phyloP scores from a whole-genome alignment of 2,329 filamentous ascomycete species.

The Aspergillus sp. region DNA sequence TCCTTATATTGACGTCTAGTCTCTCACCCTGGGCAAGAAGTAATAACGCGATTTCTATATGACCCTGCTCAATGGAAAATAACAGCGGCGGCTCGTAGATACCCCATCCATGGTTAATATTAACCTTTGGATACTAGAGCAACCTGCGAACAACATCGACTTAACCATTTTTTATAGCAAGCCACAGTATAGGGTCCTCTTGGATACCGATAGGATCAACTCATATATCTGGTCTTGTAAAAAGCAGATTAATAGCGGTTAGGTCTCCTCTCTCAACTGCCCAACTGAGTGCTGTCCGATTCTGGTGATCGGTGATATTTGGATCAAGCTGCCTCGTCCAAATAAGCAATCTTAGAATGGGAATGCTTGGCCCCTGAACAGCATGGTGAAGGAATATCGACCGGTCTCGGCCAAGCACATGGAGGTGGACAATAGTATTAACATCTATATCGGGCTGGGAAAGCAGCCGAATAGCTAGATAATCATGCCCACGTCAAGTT shows the following conservation, averaged over 20 bases:
- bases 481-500: not conserved
- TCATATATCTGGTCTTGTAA: not conserved
- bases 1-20: not conserved
- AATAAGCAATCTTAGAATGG: not conserved
- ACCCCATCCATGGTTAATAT: not conserved
- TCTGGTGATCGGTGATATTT: not conserved
- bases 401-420: not conserved
- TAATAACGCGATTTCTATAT: not conserved
- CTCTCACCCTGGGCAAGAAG: not conserved
- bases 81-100: not conserved
- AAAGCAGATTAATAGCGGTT: not conserved
- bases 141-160: not conserved
- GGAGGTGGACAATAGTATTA: not conserved
- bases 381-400: not conserved
- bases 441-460: not conserved
- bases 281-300: not conserved
- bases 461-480: not conserved
- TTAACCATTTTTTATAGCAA: not conserved
- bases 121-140: not conserved
- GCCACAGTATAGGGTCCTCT: not conserved
- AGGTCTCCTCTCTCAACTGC: not conserved
- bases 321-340: not conserved
- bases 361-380: not conserved
- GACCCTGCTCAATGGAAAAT: not conserved
- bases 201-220: not conserved